phyloP scores from a whole-genome alignment of 345 rosid genomes.

The Salix dunnii region DNA sequence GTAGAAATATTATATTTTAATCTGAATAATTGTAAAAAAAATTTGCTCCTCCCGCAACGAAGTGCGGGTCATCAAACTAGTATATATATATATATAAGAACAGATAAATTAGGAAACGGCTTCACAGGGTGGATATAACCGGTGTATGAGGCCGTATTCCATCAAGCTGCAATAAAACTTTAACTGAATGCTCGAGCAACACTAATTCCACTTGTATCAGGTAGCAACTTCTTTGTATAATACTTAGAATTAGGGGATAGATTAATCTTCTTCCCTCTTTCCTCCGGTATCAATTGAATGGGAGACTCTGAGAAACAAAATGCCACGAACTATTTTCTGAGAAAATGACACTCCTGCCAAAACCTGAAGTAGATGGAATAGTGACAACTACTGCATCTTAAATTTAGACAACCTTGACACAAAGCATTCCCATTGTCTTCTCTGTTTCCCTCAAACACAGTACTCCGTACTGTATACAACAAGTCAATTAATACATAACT shows the following conservation, averaged over 20 bases:
- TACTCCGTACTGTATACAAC: no score
- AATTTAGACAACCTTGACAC: not conserved
- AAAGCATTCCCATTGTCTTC: not conserved
- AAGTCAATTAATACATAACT: no score
- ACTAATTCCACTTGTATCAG: conserved; percentile 69
- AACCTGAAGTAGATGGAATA: not conserved
- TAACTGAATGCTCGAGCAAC: conserved; percentile 30
- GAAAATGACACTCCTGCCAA: no score
- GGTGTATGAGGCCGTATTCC: no score
- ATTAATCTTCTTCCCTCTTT: conserved; percentile 68
- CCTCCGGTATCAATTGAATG: conserved; percentile 61
- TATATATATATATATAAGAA: no score
- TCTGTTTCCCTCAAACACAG: not conserved
- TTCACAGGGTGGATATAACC: no score
- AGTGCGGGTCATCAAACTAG: no score
- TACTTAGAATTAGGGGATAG: conserved; percentile 75
- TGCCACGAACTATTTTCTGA: not conserved
- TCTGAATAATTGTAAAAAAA: no score
- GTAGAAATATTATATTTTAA: no score
- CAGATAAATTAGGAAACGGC: no score
- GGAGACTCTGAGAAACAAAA: conserved; percentile 52
- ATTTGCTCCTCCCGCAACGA: no score
- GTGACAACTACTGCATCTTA: not conserved
- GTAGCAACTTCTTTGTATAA: conserved; percentile 69
- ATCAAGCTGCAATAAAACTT: not conserved